Percentiles rank a stretch among this genome's conserved stretches.
phyloP scores from a whole-genome alignment of 495 filamentous ascomycete species.

The Podospora bellae-mahoneyi region DNA sequence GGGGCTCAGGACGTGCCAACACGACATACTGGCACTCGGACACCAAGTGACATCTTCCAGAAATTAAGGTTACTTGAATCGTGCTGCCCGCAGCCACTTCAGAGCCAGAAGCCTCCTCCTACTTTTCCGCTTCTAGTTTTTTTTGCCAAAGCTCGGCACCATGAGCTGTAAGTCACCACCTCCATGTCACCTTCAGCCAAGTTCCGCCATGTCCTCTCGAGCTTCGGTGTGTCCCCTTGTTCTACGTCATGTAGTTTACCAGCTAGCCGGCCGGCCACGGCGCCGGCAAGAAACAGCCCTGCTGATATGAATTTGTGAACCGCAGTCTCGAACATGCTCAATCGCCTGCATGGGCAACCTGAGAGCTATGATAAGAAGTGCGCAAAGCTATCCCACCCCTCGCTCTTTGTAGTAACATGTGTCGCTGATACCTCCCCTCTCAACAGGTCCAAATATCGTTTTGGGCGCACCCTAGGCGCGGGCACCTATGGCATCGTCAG shows the following conservation, averaged over 20 bases:
- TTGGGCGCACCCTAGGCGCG: constrained; percentile 90
- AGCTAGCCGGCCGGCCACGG: neutral
- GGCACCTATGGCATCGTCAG: constrained; percentile 98
- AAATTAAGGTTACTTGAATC: constrained; percentile 10
- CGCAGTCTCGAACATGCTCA: constrained; percentile 85
- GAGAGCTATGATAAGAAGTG: constrained; percentile 99
- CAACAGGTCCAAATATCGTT: constrained; percentile 74
- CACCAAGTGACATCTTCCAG: constrained; percentile 6
- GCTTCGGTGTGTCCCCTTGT: constrained; percentile 23
- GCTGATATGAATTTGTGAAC: constrained; percentile 16
- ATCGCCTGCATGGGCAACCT: constrained; percentile 95
- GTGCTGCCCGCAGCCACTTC: neutral
- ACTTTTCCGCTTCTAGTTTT: constrained; percentile 9
- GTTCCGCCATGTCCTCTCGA: constrained; percentile 23
- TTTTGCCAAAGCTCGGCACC: constrained; percentile 26
- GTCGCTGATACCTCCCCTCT: constrained; percentile 10
- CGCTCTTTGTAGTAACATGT: neutral
- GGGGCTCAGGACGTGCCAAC: constrained; percentile 13
- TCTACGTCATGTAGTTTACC: neutral
- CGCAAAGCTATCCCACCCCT: constrained; percentile 19
- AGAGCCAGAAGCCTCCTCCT: constrained; percentile 3
- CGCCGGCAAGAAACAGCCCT: neutral
- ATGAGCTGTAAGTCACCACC: constrained; percentile 45
- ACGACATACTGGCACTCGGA: constrained; percentile 1
- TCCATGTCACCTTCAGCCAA: constrained; percentile 33